phyloP scores from a whole-genome alignment of 2,329 filamentous ascomycete species.

The Cercospora sp. region DNA sequence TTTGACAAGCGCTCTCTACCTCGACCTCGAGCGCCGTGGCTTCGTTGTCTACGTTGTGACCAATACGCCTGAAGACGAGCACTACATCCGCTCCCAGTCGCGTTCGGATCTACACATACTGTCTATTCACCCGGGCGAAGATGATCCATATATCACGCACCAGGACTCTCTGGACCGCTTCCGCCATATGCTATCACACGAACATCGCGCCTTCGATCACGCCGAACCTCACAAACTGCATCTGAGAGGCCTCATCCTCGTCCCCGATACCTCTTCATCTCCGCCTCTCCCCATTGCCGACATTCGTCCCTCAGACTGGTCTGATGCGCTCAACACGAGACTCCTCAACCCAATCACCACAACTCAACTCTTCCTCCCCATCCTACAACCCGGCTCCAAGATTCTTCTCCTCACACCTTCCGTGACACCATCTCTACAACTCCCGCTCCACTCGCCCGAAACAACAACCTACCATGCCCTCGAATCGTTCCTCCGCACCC shows the following conservation, averaged over 20 bases:
- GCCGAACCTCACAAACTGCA: conserved; percentile 73
- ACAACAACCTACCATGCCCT: conserved; percentile 82
- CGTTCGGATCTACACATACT: conserved; percentile 79
- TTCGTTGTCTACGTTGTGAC: conserved; percentile 93
- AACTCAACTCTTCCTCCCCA: conserved; percentile 76
- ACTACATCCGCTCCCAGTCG: conserved; percentile 72
- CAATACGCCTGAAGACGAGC: conserved; percentile 80
- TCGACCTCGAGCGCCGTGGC: conserved; percentile 86
- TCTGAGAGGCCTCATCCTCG: conserved; percentile 77
- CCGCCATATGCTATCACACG: conserved; percentile 67
- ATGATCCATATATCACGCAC: conserved; percentile 70
- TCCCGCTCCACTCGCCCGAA: conserved; percentile 81
- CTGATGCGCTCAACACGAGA: conserved; percentile 88
- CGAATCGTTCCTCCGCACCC: conserved; percentile 78
- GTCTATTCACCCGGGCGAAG: conserved; percentile 55
- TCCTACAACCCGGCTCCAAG: conserved; percentile 56
- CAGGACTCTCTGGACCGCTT: conserved; percentile 68
- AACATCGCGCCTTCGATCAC: conserved; percentile 73
- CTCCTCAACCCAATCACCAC: conserved; percentile 86
- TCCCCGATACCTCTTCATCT: conserved; percentile 71
- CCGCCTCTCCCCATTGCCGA: conserved; percentile 76
- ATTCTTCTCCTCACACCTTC: conserved; percentile 77
- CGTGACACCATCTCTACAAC: conserved; percentile 76
- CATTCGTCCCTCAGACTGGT: conserved; percentile 78
- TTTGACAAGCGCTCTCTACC: conserved; percentile 75